Evolutionary conservation across 2,329 filamentous ascomycete genomes (phyloP), one percentile per base, ranked within the genome.

Genomic region (Penicillium griseofulvum): DNA sequence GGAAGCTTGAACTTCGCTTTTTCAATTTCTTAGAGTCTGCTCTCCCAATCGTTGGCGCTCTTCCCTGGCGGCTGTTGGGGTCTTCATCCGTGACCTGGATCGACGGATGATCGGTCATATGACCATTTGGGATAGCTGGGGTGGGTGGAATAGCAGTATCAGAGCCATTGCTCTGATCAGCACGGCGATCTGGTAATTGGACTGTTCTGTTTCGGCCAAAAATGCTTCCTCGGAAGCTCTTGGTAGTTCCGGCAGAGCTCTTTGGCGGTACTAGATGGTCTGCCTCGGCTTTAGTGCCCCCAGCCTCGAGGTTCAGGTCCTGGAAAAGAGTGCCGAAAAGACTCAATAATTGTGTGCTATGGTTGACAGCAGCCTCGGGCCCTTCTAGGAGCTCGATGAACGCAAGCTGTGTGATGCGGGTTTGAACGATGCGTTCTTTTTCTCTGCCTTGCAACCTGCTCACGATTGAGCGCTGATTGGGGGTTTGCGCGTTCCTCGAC

Each of bases 401-500:
- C 4, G 89, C 83, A 56, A 99, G 79, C 67, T 97, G 92, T 11
- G 93, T 97, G 84, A 97, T 96, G 72, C 96, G 96, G 58, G 97
- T 86, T 72, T 97, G 90, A n/a, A 99, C 76, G 39, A 99, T 87
- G 46, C 85, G 84, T 71, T 92, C 90, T 68, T 91, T 95, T 69
- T 97, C 92, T 26, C 86, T 84, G 55, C 87, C 84, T 59, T 91
- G 88, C 85, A 97, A 90, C 42, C 89, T 85, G 61, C 93, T 88
- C 0, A 95, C 61, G 81, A 44, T 90, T 69, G 4, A 86, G 85
- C 59, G 68, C 38, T 63, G 67, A 10, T 62, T 52, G 28, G 58
- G 60, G 22, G 63, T 61, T 12, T 68, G 63, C 7, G 59, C 61
- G 28, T 69, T 59, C 52, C 65, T 66, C 19, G 62, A 63, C 26